These are phyloP conservation scores for Leptoxyphium fumago DNA, from an alignment of 2,329 filamentous ascomycete species.

Conservation along the genomic window DNA sequence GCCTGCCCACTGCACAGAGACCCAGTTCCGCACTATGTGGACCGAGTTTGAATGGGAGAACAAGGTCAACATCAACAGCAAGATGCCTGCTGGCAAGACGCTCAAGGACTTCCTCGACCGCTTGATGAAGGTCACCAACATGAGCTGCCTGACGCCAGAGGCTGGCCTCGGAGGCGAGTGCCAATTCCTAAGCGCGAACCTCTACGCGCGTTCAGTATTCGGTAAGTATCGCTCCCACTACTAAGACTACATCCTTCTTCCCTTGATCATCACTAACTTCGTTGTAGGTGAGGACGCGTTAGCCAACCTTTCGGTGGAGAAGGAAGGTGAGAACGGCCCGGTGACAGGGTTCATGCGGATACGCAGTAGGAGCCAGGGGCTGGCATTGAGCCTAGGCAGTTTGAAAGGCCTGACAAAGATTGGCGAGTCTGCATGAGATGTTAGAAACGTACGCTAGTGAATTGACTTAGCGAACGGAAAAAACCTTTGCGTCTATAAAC, in stretches of 20 bases:
- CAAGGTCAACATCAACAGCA: conserved; percentile 99
- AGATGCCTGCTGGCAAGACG: conserved; percentile 55
- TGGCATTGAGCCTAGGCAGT: conserved; percentile 84
- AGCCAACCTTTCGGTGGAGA: conserved; percentile 94
- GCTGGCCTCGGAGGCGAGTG: conserved; percentile 94
- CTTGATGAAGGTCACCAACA: conserved; percentile 95
- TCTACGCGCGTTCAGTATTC: conserved; percentile 94
- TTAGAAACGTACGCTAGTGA: background rate
- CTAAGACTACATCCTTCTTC: background rate
- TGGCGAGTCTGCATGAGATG: conserved; percentile 14
- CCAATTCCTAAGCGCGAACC: conserved; percentile 90
- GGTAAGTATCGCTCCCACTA: conserved; percentile 47
- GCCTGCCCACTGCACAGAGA: conserved; percentile 89
- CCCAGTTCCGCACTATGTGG: conserved; percentile 99
- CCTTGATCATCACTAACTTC: conserved; percentile 5
- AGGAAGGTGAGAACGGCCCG: conserved; percentile 86
- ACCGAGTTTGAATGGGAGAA: conserved; percentile 99
- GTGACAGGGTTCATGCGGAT: conserved; percentile 97
- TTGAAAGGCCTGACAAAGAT: conserved; percentile 83
- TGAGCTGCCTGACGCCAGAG: conserved; percentile 94
- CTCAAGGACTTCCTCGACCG: conserved; percentile 84
- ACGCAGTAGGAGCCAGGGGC: conserved; percentile 86
- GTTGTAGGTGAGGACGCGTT: conserved; percentile 83
- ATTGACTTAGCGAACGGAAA: background rate
- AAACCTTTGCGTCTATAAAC: too few species aligned